These are phyloP conservation scores for Carpinus viminea DNA, from an alignment of 306 rosid genomes.

Conservation along the genomic window DNA sequence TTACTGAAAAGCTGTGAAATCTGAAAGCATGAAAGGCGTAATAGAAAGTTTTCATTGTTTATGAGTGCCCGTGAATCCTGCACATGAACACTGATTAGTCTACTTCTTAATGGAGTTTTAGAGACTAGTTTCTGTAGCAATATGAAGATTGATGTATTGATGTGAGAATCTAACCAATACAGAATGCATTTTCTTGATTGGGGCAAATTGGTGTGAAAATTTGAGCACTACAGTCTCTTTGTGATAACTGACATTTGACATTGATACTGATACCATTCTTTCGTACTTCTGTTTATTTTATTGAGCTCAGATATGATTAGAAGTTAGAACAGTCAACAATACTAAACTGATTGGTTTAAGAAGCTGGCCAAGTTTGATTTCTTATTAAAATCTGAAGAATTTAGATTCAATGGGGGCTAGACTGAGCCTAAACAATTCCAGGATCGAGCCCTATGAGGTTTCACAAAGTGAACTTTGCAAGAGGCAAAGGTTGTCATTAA, in stretches of 20 bases:
- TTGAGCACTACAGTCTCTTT: neutral
- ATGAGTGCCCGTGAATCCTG: neutral
- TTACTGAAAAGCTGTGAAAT: neutral
- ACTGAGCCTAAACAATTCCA: slow-evolving; percentile 28
- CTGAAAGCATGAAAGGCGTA: neutral
- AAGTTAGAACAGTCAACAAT: neutral
- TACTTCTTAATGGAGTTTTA: neutral
- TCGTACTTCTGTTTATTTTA: neutral
- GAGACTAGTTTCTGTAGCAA: neutral
- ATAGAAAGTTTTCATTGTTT: neutral
- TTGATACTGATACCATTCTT: neutral
- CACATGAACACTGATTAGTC: neutral
- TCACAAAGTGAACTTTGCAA: slow-evolving; percentile 35
- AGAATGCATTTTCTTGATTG: neutral
- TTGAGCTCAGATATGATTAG: slow-evolving; percentile 1
- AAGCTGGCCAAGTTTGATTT: slow-evolving; percentile 21
- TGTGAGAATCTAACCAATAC: neutral
- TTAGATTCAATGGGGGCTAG: slow-evolving; percentile 31
- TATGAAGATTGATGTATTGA: neutral
- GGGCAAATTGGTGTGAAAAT: neutral
- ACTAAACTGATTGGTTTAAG: slow-evolving; percentile 14
- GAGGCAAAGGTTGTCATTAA: slow-evolving; percentile 32
- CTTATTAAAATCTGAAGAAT: slow-evolving; percentile 12
- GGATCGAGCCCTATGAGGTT: slow-evolving; percentile 10
- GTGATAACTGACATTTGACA: neutral